Evolutionary conservation across 495 filamentous ascomycete genomes (phyloP), one percentile per base, ranked within the genome.

Genomic region (Penicillium daleae): DNA sequence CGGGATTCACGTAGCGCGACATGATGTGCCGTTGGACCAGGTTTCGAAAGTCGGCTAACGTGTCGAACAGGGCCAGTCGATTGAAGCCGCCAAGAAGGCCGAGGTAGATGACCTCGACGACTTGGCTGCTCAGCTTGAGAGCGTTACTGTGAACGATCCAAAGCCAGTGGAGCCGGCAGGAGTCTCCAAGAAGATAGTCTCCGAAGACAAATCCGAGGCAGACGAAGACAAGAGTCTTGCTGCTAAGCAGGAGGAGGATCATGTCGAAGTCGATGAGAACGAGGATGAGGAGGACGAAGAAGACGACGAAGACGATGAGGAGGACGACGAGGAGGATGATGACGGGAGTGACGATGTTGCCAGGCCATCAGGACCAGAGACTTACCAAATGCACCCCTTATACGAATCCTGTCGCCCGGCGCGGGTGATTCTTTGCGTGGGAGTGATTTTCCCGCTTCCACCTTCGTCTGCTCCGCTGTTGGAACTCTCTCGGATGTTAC

Each of bases 271-370:
- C 42, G 68, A 69, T 1, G 69, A 63, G 0, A 62, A 66, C 6
- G 74, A 77, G 37, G 69, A 78, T 15, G 69, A 74, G 7, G 75
- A 73, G 1, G 74, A 80, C 0, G 77, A 78, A 2, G 76, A 78
- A 0, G 78, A 77, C 4, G 82, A 85, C 2, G 83, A 85, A 0
- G 85, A n/a, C n/a, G n/a, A 87, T 8, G 87, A 90, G 0, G 87
- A 89, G 15, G 88, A 91, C 2, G 88, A 86, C 49, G 90, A 92
- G 49, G 86, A 90, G n/a, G n/a, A n/a, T n/a, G n/a, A n/a, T n/a
- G n/a, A n/a, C n/a, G n/a, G n/a, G n/a, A n/a, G 17, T 39, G 35
- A 17, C 35, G 35, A 17, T 39, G 6, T 39, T 39, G 35, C 13
- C 35, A 17, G 35, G n/a, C n/a, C n/a, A n/a, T n/a, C n/a, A n/a